Base-by-base conservation (phyloP, 805 yeast species). In the Spathaspora passalidarum region DNA sequence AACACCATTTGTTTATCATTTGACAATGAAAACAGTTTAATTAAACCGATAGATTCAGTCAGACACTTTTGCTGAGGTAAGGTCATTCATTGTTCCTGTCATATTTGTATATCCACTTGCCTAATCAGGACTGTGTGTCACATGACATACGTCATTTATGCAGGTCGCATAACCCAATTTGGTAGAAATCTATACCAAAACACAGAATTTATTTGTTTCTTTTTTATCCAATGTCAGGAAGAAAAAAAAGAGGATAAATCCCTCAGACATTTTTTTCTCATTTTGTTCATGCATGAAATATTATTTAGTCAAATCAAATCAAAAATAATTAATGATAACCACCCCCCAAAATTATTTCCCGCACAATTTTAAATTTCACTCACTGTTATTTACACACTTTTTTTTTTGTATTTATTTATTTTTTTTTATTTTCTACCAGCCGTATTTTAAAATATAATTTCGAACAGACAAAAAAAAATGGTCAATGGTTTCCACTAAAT, bases 211-310 rank as follows among this genome's bases (percentile, higher is more conserved):
- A 16, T n/a, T 3, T 4, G 9, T 19, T 20, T n/a, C 38, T 18
- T 36, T 20, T 36, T 36, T 36, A 16, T 36, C 22, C 5, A 16
- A 36, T 19, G 14, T 11, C 38, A 16, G 14, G 22, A 20, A 14
- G 13, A 32, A 32, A n/a, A 32, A 36, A 36, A 36, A n/a, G n/a
- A 13, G 5, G 14, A 4, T 20, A 36, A 36, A 36, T 38, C 41
- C 41, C 41, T 38, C 41, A 38, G 41, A 38, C 41, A 38, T 10
- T 38, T 38, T 38, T 38, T 16, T 22, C n/a, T n/a, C n/a, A n/a
- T 38, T 38, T 20, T 38, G 38, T 35, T 10, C 22, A 17, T 29
- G 34, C 34, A 29, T 29, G 34, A 29, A 29, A 29, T 29, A 29
- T 29, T 36, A 19, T 36, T 36, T 36, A 18, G 4, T 36, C 34